A percentile compares a stretch with the other conserved stretches of the same genome.
Conservation (phyloP, 768 basidiomycete genomes). For the Pleurotus platypus region DNA sequence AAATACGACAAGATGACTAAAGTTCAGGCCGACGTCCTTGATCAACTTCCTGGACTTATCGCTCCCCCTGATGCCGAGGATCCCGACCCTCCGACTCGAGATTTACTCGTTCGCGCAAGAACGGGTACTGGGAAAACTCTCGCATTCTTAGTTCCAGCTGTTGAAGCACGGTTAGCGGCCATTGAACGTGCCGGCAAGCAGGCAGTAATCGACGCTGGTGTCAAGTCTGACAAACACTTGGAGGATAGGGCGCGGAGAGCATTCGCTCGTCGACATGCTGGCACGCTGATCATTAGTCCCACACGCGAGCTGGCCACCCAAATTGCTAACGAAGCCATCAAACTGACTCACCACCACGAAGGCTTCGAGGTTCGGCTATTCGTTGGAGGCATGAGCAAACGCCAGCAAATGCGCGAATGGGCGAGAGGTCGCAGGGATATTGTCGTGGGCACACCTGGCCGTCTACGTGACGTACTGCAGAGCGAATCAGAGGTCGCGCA, state of each 20-base stretch:
- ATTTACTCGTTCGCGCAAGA: slow-evolving; percentile 83
- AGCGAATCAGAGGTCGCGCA: slow-evolving; percentile 52
- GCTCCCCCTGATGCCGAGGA: slow-evolving; percentile 39
- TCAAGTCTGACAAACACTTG: slow-evolving; percentile 24
- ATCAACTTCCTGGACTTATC: slow-evolving; percentile 68
- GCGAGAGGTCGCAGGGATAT: slow-evolving; percentile 65
- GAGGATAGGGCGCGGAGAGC: slow-evolving; percentile 24
- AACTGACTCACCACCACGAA: slow-evolving; percentile 55
- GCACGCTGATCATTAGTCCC: slow-evolving; percentile 81
- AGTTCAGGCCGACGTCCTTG: slow-evolving; percentile 79
- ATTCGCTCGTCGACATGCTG: slow-evolving; percentile 49
- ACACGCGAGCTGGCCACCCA: slow-evolving; percentile 89
- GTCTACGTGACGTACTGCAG: slow-evolving; percentile 70
- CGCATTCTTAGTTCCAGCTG: slow-evolving; percentile 83
- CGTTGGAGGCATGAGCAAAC: slow-evolving; percentile 72
- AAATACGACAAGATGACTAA: slow-evolving; percentile 67
- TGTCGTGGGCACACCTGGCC: slow-evolving; percentile 88
- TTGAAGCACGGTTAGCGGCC: slow-evolving; percentile 68
- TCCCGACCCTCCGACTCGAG: slow-evolving; percentile 37
- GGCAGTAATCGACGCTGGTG: slow-evolving; percentile 39
- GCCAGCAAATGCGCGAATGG: slow-evolving; percentile 67
- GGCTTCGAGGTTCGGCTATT: slow-evolving; percentile 71
- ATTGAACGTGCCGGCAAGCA: slow-evolving; percentile 43
- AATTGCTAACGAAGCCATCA: slow-evolving; percentile 80
- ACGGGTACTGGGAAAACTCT: slow-evolving; percentile 91